phyloP scores from a whole-genome alignment of 768 basidiomycete species.

The Coprinopsis sp. region DNA sequence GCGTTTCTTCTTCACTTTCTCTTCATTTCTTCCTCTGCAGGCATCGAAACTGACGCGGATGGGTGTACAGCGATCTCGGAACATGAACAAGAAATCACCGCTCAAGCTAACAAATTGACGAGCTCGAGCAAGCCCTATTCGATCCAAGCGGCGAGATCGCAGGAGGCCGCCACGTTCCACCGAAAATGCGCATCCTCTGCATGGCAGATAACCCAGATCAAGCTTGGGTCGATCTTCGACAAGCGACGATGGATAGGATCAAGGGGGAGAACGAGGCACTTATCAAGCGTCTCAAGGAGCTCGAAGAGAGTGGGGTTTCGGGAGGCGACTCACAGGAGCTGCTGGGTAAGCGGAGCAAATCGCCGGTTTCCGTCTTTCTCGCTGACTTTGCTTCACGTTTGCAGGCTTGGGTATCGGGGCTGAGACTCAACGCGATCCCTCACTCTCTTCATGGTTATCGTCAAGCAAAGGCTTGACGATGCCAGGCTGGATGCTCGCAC shows the following conservation, averaged over 20 bases:
- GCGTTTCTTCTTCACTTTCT: conserved; percentile 5
- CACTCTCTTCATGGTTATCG: no score
- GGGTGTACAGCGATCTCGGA: conserved; percentile 41
- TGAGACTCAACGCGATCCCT: no score
- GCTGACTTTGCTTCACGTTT: no score
- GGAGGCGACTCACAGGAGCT: conserved; percentile 7
- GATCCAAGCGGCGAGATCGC: conserved; percentile 75
- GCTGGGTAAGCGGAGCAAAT: conserved; percentile 9
- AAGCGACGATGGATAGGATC: conserved; percentile 70
- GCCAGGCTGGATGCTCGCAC: no score
- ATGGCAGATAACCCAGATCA: conserved; percentile 79
- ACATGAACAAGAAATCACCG: conserved; percentile 28
- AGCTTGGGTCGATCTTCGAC: conserved; percentile 72
- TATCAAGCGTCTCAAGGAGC: conserved; percentile 56
- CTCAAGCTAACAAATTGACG: conserved; percentile 54
- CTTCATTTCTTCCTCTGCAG: background rate
- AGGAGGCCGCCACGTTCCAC: conserved; percentile 70
- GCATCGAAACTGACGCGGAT: background rate
- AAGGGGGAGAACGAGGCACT: conserved; percentile 82
- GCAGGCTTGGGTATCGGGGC: no score
- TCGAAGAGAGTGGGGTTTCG: conserved; percentile 41
- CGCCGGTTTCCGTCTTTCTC: no score
- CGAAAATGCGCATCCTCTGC: conserved; percentile 62
- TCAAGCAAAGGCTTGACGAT: no score
- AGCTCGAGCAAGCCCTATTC: conserved; percentile 74